A percentile compares a stretch with the other conserved stretches of the same genome.
These are phyloP conservation scores for Fusarium brevicatenulatum DNA, from an alignment of 2,329 filamentous ascomycete genomes.

Conservation along the genomic window DNA sequence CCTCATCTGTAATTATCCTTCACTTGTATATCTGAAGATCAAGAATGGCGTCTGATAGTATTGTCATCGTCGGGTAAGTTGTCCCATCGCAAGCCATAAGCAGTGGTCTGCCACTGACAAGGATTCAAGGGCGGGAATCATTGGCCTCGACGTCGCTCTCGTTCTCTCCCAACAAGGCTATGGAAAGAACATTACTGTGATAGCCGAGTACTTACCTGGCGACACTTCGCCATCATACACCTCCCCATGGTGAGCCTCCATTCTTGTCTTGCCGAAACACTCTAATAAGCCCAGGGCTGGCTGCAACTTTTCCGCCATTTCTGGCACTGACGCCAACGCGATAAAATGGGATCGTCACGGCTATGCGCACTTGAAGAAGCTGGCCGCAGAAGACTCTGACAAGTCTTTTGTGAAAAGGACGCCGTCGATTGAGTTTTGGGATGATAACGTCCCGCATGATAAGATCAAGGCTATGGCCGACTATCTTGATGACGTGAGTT, in stretches of 20 bases:
- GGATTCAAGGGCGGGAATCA: not conserved
- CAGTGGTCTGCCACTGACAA: not conserved
- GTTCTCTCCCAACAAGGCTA: not conserved
- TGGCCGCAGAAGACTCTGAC: not conserved
- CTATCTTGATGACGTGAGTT: not conserved
- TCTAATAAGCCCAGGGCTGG: too few species aligned
- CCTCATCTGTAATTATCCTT: too few species aligned
- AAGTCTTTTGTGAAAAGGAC: not conserved
- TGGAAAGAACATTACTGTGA: not conserved
- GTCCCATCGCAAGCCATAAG: fast-evolving
- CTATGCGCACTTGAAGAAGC: not conserved
- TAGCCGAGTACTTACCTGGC: not conserved
- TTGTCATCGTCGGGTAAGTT: not conserved
- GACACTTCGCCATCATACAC: constrained; percentile 1
- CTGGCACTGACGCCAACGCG: constrained; percentile 1
- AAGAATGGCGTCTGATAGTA: not conserved
- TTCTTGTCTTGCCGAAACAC: too few species aligned
- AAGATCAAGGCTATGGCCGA: constrained; percentile 5
- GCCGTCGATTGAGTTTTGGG: not conserved
- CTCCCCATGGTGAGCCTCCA: not conserved
- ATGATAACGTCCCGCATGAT: not conserved
- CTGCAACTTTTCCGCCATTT: constrained; percentile 9
- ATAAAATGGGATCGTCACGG: constrained; percentile 6
- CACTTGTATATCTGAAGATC: fast-evolving
- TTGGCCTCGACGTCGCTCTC: not conserved